phyloP scores from a whole-genome alignment of 129 eudicot genomes.

The Centella asiatica region DNA sequence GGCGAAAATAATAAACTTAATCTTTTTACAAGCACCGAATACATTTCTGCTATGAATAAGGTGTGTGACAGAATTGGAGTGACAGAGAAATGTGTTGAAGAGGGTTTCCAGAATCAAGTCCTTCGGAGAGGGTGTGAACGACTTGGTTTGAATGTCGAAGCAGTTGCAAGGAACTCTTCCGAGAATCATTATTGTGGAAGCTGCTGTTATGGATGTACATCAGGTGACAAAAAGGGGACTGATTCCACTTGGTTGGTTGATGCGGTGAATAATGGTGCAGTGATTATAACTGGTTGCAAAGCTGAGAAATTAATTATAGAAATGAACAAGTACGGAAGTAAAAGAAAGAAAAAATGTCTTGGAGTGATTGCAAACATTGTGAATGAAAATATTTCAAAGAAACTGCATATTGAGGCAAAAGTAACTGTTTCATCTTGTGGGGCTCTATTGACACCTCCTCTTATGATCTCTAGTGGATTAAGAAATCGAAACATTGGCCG shows the following conservation, averaged over 20 bases:
- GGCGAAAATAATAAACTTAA: slow-evolving; percentile 32
- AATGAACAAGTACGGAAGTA: slow-evolving; percentile 19
- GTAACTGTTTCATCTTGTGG: slow-evolving; percentile 82
- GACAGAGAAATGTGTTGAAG: slow-evolving; percentile 47
- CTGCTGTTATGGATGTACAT: slow-evolving; percentile 62
- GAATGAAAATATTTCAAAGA: slow-evolving; percentile 28
- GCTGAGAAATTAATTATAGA: slow-evolving; percentile 46
- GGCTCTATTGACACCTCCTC: slow-evolving; percentile 66
- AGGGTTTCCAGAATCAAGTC: slow-evolving; percentile 79
- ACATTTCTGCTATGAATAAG: slow-evolving; percentile 47
- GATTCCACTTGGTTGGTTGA: slow-evolving; percentile 95
- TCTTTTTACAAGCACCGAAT: slow-evolving; percentile 34
- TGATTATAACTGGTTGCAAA: slow-evolving; percentile 70
- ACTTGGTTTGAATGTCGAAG: slow-evolving; percentile 51
- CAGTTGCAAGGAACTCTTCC: slow-evolving; percentile 42
- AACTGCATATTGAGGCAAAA: slow-evolving; percentile 55
- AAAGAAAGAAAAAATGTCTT: slow-evolving; percentile 44
- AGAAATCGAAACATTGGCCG: slow-evolving; percentile 60
- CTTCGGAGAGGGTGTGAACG: slow-evolving; percentile 75
- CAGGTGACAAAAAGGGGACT: slow-evolving; percentile 77
- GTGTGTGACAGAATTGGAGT: slow-evolving; percentile 70
- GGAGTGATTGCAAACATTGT: slow-evolving; percentile 46
- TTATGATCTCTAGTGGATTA: slow-evolving; percentile 70
- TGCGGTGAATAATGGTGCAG: slow-evolving; percentile 69
- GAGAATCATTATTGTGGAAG: slow-evolving; percentile 39